Conservation (phyloP, 345 rosid species). For the Eutrema japonicum region DNA sequence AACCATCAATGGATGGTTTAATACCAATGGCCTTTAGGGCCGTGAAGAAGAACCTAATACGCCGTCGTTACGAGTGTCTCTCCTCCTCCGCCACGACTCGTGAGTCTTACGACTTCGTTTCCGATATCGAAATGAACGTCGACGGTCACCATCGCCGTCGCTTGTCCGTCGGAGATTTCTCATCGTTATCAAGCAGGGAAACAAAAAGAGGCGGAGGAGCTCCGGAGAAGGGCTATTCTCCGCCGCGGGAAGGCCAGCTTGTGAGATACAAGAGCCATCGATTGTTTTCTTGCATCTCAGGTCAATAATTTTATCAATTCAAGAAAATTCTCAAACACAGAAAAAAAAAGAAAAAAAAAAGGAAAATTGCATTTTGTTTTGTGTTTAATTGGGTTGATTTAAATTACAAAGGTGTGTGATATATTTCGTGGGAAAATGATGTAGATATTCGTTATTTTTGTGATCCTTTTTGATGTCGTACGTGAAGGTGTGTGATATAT, state of each 20-base stretch:
- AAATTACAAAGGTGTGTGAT: neutral
- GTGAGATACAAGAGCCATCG: conserved; percentile 68
- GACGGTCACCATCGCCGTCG: conserved; percentile 52
- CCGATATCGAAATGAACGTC: conserved; percentile 27
- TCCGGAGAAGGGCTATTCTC: conserved; percentile 24
- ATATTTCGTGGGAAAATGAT: neutral
- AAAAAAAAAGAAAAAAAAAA: neutral
- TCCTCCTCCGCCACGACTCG: conserved; percentile 50
- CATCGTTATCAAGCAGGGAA: conserved; percentile 41
- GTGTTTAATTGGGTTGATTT: conserved; percentile 1
- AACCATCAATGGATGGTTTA: conserved; percentile 73
- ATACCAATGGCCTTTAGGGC: conserved; percentile 73
- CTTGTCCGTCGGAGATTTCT: conserved; percentile 55
- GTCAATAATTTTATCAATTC: conserved; percentile 23
- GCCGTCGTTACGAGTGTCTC: conserved; percentile 72
- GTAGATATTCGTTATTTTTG: conserved; percentile 26
- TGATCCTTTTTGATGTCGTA: conserved; percentile 9
- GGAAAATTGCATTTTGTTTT: neutral
- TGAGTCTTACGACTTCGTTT: conserved; percentile 44
- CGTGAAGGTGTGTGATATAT: too few species aligned
- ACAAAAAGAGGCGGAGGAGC: conserved; percentile 21
- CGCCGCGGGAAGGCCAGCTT: conserved; percentile 48
- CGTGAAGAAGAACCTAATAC: conserved; percentile 62
- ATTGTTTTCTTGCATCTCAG: conserved; percentile 63
- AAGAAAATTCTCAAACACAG: conserved; percentile 15